A percentile compares a stretch with the other conserved stretches of the same genome.
Conservation (phyloP, 202 grass and related monocot genomes). For the Sporobolus alterniflorus region DNA sequence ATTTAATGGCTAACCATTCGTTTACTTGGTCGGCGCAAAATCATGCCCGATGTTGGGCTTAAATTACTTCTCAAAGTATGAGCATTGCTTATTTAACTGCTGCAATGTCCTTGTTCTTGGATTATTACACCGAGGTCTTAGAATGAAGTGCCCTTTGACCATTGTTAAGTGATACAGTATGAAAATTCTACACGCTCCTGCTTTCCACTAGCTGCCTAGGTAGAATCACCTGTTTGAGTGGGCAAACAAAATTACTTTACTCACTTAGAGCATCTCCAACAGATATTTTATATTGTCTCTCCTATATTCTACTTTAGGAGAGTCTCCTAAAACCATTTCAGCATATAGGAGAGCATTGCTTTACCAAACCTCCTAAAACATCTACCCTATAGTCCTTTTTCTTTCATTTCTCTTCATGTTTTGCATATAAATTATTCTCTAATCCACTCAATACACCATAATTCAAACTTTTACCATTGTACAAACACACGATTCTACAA, state of each 20-base stretch:
- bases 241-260: background rate
- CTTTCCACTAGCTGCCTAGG: constrained; percentile 15
- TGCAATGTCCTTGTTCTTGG: constrained; percentile 21
- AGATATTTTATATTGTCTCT: too few relatives aligned
- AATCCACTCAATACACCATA: too few relatives aligned
- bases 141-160: constrained; percentile 6
- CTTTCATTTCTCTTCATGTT: too few relatives aligned
- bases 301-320: too few relatives aligned
- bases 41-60: background rate
- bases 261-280: too few relatives aligned
- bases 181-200: background rate
- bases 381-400: too few relatives aligned
- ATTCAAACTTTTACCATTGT: too few relatives aligned
- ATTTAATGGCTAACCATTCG: constrained; percentile 44
- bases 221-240: background rate
- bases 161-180: constrained; percentile 22
- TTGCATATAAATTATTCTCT: too few relatives aligned
- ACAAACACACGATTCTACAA: too few relatives aligned
- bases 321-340: too few relatives aligned
- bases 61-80: constrained; percentile 27
- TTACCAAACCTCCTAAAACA: too few relatives aligned
- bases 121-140: background rate
- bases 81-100: background rate
- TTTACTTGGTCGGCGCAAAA: constrained; percentile 29
- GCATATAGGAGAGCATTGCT: too few relatives aligned